phyloP scores from a whole-genome alignment of 192 early-diverging fungal species.

The Dispira parvispora region DNA sequence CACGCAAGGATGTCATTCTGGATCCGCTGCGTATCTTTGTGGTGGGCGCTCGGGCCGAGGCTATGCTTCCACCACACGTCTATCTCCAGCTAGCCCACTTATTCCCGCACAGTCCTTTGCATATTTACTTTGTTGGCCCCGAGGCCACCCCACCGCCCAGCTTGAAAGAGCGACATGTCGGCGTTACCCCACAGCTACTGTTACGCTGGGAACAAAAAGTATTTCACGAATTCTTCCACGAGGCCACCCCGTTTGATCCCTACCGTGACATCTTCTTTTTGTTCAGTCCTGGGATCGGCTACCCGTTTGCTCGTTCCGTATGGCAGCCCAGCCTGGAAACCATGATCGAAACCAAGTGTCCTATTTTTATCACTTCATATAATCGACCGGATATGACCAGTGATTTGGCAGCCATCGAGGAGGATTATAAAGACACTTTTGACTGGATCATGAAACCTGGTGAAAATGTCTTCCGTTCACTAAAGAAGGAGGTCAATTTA shows the following conservation, averaged over 20 bases:
- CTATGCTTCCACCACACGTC: constrained; percentile 54
- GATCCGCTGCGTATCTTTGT: constrained; percentile 49
- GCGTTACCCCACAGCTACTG: constrained; percentile 33
- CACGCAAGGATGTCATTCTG: constrained; percentile 30
- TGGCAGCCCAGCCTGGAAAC: constrained; percentile 51
- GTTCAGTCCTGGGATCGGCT: constrained; percentile 58
- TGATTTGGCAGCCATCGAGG: constrained; percentile 38
- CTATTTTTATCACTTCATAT: constrained; percentile 62
- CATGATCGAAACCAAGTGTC: constrained; percentile 56
- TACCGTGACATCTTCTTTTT: constrained; percentile 63
- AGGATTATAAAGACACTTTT: constrained; percentile 37
- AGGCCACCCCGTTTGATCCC: constrained; percentile 49
- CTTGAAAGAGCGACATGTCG: constrained; percentile 29
- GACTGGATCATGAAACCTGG: constrained; percentile 58
- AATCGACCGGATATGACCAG: constrained; percentile 44
- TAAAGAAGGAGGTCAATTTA: constrained; percentile 57
- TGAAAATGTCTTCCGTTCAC: constrained; percentile 45
- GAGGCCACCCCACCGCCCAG: constrained; percentile 36
- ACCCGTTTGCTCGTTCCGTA: constrained; percentile 33
- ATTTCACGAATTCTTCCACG: constrained; percentile 46
- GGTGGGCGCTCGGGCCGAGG: constrained; percentile 56
- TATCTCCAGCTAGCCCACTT: constrained; percentile 55
- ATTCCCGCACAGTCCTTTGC: constrained; percentile 52
- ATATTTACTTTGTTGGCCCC: constrained; percentile 67
- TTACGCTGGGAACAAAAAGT: constrained; percentile 48